phyloP scores from a whole-genome alignment of 106 monocot genomes.

The Chionographis japonica region DNA sequence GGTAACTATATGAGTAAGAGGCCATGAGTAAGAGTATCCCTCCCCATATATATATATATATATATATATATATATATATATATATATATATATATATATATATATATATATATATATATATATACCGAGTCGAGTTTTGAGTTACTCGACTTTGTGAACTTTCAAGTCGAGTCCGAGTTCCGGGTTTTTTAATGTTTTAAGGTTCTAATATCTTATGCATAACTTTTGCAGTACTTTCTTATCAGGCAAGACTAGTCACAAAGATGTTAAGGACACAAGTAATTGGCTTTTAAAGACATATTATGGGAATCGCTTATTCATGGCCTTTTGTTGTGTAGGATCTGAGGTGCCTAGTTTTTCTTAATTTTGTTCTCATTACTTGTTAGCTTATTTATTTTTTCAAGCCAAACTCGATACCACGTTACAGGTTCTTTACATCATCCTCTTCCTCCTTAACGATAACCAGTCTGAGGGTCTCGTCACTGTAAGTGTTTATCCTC shows the following conservation, averaged over 20 bases:
- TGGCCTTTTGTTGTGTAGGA: conserved; percentile 94
- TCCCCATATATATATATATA: no score
- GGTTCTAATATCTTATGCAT: conserved; percentile 1
- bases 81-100: no score
- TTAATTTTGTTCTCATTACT: not conserved
- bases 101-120: no score
- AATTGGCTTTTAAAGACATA: conserved; percentile 87
- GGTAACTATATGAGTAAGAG: no score
- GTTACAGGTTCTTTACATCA: conserved; percentile 77
- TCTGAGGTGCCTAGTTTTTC: conserved; percentile 56
- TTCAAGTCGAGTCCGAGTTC: no score
- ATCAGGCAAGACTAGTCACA: conserved; percentile 91
- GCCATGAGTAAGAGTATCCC: no score
- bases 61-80: no score
- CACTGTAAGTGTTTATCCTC: conserved; percentile 36
- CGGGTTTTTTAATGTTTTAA: no score
- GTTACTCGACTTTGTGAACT: no score
- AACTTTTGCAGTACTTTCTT: conserved; percentile 66
- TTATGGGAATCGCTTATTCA: conserved; percentile 73
- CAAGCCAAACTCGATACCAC: conserved; percentile 1
- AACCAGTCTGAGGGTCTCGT: conserved; percentile 47
- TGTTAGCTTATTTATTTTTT: not conserved
- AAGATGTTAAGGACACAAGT: conserved; percentile 78
- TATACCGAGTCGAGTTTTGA: no score
- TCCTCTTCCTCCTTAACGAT: conserved; percentile 66